phyloP scores from a whole-genome alignment of 2,329 filamentous ascomycete genomes.

The Neofusicoccum kwambonambiense region DNA sequence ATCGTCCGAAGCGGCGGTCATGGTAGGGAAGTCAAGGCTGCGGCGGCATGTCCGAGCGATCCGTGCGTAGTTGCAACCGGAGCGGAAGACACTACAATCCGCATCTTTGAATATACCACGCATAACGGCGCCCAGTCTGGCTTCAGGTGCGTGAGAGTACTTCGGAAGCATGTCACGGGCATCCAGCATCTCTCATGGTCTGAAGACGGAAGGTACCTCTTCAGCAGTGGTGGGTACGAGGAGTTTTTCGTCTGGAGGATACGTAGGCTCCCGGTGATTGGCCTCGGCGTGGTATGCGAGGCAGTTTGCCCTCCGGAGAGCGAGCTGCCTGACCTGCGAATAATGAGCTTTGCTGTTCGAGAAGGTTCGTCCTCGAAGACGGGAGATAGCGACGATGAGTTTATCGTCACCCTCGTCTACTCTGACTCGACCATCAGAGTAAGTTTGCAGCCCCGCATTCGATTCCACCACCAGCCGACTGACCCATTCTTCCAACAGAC shows the following conservation, averaged over 20 bases:
- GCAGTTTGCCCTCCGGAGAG: constrained; percentile 50
- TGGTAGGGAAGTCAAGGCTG: constrained; percentile 77
- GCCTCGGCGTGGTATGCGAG: constrained; percentile 54
- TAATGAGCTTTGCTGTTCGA: constrained; percentile 72
- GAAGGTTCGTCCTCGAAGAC: constrained; percentile 23
- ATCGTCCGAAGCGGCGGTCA: constrained; percentile 70
- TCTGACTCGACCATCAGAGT: constrained; percentile 79
- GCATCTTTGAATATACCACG: constrained; percentile 59
- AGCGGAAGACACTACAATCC: constrained; percentile 71
- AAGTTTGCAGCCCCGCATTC: constrained; percentile 20
- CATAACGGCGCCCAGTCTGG: constrained; percentile 26
- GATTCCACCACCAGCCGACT: neutral
- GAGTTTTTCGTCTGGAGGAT: constrained; percentile 87
- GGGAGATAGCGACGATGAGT: constrained; percentile 31
- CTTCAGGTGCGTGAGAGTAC: constrained; percentile 56
- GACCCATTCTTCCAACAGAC: constrained; percentile 34
- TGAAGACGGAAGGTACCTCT: constrained; percentile 63
- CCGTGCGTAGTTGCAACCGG: constrained; percentile 60
- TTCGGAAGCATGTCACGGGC: constrained; percentile 79
- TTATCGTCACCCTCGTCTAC: constrained; percentile 69
- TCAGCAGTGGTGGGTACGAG: constrained; percentile 84
- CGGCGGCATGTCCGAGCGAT: constrained; percentile 45
- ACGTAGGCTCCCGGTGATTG: constrained; percentile 52
- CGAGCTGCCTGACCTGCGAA: constrained; percentile 66
- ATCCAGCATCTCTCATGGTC: constrained; percentile 81